Percentiles rank a stretch among this genome's conserved stretches.
Conservation (phyloP, 495 filamentous ascomycete species). For the Neurospora tetraspora region DNA sequence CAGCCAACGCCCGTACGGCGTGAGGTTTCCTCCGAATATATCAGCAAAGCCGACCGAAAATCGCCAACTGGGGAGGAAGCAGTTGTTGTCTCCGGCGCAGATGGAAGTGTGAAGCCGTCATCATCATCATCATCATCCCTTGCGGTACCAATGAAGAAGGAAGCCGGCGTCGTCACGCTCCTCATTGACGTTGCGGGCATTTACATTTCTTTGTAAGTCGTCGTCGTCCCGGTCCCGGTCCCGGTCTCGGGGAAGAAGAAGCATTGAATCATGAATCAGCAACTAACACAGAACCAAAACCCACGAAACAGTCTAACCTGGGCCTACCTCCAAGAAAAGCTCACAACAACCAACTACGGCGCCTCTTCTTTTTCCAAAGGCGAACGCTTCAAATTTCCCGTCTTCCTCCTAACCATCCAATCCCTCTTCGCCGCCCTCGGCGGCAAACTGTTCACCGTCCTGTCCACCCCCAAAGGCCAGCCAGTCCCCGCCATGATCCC, state of each 20-base stretch:
- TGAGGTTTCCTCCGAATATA: constrained; percentile 53
- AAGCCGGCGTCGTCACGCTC: constrained; percentile 56
- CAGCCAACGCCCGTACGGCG: constrained; percentile 57
- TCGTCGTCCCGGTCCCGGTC: neutral
- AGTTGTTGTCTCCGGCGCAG: neutral
- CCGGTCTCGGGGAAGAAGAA: too few species aligned
- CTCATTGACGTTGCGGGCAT: constrained; percentile 85
- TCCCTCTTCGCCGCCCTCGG: constrained; percentile 76
- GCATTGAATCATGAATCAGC: neutral
- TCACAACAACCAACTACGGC: constrained; percentile 89
- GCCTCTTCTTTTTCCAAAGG: neutral
- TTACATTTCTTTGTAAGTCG: constrained; percentile 83
- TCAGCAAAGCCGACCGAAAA: constrained; percentile 26
- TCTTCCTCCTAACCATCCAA: constrained; percentile 94
- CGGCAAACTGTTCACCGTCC: constrained; percentile 70
- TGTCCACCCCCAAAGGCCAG: constrained; percentile 44
- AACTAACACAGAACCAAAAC: constrained; percentile 4
- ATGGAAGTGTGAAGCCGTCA: too few species aligned
- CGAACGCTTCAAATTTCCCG: constrained; percentile 78
- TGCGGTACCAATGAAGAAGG: constrained; percentile 23
- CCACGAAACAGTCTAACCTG: constrained; percentile 63
- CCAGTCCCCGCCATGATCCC: constrained; percentile 65
- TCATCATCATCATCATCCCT: neutral
- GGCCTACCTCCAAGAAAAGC: constrained; percentile 93
- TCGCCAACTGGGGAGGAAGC: constrained; percentile 9